Conservation (phyloP, 768 basidiomycete genomes). For the Serendipita sp. region DNA sequence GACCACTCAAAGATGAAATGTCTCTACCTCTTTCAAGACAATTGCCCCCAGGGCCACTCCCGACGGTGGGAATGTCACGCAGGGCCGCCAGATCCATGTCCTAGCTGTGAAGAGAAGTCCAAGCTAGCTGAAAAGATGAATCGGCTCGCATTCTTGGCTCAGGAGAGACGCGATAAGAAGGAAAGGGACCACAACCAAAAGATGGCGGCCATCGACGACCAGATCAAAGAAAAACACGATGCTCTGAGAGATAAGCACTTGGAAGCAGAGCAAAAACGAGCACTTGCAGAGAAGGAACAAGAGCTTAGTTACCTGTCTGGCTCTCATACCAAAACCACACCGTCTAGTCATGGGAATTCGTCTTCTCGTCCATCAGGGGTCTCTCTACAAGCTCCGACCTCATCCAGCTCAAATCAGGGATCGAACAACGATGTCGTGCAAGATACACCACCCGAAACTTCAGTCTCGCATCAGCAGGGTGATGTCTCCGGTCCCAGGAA, state of each 20-base stretch:
- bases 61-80: conserved; percentile 30
- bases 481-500: not conserved
- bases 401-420: too few species aligned
- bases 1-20: conserved; percentile 43
- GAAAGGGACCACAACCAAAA: conserved; percentile 26
- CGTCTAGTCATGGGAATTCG: too few species aligned
- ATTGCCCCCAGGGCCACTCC: conserved; percentile 33
- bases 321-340: conserved; percentile 5
- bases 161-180: conserved; percentile 32
- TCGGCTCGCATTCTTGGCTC: conserved; percentile 24
- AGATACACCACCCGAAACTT: too few species aligned
- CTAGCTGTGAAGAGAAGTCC: conserved; percentile 30
- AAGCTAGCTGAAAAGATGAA: conserved; percentile 28
- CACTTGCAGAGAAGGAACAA: conserved; percentile 26
- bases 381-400: too few species aligned
- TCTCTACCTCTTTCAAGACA: conserved; percentile 19
- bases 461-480: too few species aligned
- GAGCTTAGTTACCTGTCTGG: conserved; percentile 22
- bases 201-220: conserved; percentile 29
- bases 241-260: conserved; percentile 23
- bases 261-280: conserved; percentile 21
- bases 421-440: too few species aligned
- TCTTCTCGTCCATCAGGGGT: too few species aligned
- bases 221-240: conserved; percentile 24
- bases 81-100: conserved; percentile 24